Evolutionary conservation across 2,329 filamentous ascomycete species (phyloP).

Genomic region (Keithomyces neogunnii): DNA sequence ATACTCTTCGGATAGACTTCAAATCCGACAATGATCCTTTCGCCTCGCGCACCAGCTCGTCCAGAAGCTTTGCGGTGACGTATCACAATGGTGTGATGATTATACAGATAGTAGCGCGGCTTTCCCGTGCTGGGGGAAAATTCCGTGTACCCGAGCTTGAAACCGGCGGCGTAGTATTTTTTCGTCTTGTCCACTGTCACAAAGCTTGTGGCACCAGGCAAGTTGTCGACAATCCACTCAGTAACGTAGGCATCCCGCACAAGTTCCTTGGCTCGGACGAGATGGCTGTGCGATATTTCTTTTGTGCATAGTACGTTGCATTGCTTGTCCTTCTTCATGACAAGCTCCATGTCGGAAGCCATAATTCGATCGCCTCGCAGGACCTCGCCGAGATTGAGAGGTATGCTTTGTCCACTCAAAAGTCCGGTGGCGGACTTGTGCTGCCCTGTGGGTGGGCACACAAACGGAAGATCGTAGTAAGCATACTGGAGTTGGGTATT

Average conservation of each 20-base stretch:
- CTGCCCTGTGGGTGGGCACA: slow-evolving; percentile 68
- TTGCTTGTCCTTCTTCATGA: slow-evolving; percentile 66
- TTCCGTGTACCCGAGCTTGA: slow-evolving; percentile 77
- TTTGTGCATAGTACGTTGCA: slow-evolving; percentile 66
- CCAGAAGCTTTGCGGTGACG: slow-evolving; percentile 67
- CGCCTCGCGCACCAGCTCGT: slow-evolving; percentile 57
- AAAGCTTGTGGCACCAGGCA: slow-evolving; percentile 82
- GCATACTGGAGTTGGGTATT: slow-evolving; percentile 86
- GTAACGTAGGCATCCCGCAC: slow-evolving; percentile 75
- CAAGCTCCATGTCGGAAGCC: slow-evolving; percentile 73
- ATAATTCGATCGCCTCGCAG: slow-evolving; percentile 79
- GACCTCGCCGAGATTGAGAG: slow-evolving; percentile 79
- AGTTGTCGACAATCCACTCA: slow-evolving; percentile 89
- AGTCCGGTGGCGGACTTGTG: slow-evolving; percentile 57
- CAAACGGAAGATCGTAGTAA: slow-evolving; percentile 81
- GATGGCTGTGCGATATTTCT: slow-evolving; percentile 53
- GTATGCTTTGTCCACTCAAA: slow-evolving; percentile 67
- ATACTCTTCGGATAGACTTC: slow-evolving; percentile 87
- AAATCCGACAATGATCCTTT: slow-evolving; percentile 78
- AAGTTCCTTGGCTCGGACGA: slow-evolving; percentile 61
- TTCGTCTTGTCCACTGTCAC: slow-evolving; percentile 75
- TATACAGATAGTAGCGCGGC: slow-evolving; percentile 69
- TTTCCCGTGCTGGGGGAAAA: slow-evolving; percentile 49
- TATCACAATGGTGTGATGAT: slow-evolving; percentile 79
- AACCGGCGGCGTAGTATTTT: slow-evolving; percentile 85